These are phyloP conservation scores for Cylindrotheca closterium DNA, from an alignment of 108 stramenopile species.

Conservation along the genomic window DNA sequence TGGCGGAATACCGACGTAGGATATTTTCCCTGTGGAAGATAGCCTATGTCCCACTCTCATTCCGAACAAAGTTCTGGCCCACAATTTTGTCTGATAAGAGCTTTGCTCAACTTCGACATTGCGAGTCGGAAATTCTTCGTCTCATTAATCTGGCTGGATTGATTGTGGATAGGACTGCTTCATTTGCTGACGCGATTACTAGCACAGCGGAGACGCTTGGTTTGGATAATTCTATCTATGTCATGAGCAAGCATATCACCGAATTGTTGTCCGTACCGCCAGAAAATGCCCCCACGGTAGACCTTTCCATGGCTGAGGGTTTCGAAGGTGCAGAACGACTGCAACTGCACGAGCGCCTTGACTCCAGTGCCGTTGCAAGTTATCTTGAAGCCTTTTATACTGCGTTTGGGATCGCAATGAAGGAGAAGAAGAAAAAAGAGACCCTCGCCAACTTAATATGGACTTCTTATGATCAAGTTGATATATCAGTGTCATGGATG, in stretches of 20 bases:
- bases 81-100: neutral
- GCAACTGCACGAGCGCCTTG: slow-evolving; percentile 43
- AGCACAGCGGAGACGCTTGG: slow-evolving; percentile 12
- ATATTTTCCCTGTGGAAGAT: slow-evolving; percentile 43
- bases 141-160: slow-evolving; percentile 29
- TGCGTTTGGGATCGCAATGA: slow-evolving; percentile 27
- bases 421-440: slow-evolving; percentile 45
- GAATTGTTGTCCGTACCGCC: neutral
- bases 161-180: neutral
- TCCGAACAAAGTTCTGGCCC: slow-evolving; percentile 49
- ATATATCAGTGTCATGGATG: slow-evolving; percentile 32
- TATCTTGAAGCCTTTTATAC: slow-evolving; percentile 15
- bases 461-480: slow-evolving; percentile 5
- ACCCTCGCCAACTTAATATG: slow-evolving; percentile 30
- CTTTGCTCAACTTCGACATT: slow-evolving; percentile 28
- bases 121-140: slow-evolving; percentile 40
- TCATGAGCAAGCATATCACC: neutral
- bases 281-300: neutral
- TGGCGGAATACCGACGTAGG: slow-evolving; percentile 30
- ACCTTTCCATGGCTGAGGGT: slow-evolving; percentile 3
- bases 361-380: slow-evolving; percentile 11
- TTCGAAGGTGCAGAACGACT: slow-evolving; percentile 38
- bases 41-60: slow-evolving; percentile 32
- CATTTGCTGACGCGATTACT: slow-evolving; percentile 2
- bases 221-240: slow-evolving; percentile 13